Evolutionary conservation across 139 green algal genomes (phyloP).

Genomic region (Coelastrella sp.): DNA sequence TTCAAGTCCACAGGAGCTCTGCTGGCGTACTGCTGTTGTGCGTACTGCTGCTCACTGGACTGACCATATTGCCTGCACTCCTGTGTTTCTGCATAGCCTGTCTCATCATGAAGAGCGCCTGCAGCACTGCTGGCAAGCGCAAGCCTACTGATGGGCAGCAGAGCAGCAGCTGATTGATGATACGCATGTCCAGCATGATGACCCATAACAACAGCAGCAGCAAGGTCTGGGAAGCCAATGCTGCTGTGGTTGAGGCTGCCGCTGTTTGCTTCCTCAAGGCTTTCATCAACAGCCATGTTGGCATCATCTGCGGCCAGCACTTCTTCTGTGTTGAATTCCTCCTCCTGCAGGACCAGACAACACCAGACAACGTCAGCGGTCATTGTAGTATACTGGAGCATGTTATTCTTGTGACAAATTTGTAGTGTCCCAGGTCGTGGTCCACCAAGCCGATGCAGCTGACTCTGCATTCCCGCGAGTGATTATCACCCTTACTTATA

Average conservation of each 20-base stretch:
- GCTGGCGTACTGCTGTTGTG: not conserved
- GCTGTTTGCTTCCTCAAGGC: constrained; percentile 16
- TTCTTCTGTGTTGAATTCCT: constrained; percentile 12
- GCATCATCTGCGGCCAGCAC: not conserved
- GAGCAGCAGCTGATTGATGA: not conserved
- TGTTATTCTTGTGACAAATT: too few relatives aligned
- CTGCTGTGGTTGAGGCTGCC: not conserved
- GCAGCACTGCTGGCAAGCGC: not conserved
- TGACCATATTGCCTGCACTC: too few relatives aligned
- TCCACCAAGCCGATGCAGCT: too few relatives aligned
- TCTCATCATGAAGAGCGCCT: not conserved
- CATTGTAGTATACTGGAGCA: too few relatives aligned
- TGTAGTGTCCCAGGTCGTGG: too few relatives aligned
- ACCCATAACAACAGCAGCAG: not conserved
- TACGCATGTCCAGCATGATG: not conserved
- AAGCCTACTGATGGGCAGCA: not conserved
- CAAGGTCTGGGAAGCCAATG: not conserved
- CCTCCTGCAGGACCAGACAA: constrained; percentile 3
- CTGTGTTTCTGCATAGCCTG: not conserved
- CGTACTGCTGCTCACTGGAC: not conserved
- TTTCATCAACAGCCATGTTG: not conserved
- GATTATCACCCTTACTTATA: too few relatives aligned
- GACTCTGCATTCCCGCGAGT: too few relatives aligned
- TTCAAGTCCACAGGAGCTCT: not conserved
- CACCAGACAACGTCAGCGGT: too few relatives aligned